phyloP scores from a whole-genome alignment of 75 land plant genomes.

The Selaginella moellendorffii region DNA sequence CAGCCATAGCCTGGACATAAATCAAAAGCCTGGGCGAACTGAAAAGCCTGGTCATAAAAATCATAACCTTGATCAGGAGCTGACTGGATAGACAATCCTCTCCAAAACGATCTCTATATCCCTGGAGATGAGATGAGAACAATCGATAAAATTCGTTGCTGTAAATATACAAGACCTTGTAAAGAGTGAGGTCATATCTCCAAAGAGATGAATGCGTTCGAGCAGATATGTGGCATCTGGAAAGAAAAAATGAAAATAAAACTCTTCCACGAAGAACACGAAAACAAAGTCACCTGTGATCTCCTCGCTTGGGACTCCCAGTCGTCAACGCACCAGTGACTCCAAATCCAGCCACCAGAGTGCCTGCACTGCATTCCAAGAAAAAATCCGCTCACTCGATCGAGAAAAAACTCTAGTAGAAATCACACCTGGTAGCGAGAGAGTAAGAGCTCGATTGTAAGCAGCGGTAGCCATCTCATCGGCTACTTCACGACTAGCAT shows the following conservation, averaged over 20 bases:
- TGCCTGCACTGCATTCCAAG: constrained; percentile 26
- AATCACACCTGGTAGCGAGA: constrained; percentile 47
- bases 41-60: no score
- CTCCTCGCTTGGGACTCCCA: constrained; percentile 53
- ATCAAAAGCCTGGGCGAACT: no score
- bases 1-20: constrained; percentile 49
- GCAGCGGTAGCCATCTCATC: constrained; percentile 57
- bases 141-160: no score
- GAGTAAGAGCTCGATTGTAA: constrained; percentile 63
- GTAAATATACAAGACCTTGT: constrained; percentile 25
- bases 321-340: constrained; percentile 67
- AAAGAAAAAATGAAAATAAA: not conserved
- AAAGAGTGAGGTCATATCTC: constrained; percentile 46
- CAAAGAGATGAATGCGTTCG: constrained; percentile 50
- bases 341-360: constrained; percentile 56
- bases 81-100: constrained; percentile 69
- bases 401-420: not conserved
- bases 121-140: constrained; percentile 37
- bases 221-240: constrained; percentile 63
- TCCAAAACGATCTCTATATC: constrained; percentile 50
- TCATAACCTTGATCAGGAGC: constrained; percentile 53
- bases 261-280: not conserved
- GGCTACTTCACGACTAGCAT: constrained; percentile 39
- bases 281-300: constrained; percentile 44
- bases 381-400: no score